Conservation (phyloP, 805 yeast species). For the Candida nitratophila region DNA sequence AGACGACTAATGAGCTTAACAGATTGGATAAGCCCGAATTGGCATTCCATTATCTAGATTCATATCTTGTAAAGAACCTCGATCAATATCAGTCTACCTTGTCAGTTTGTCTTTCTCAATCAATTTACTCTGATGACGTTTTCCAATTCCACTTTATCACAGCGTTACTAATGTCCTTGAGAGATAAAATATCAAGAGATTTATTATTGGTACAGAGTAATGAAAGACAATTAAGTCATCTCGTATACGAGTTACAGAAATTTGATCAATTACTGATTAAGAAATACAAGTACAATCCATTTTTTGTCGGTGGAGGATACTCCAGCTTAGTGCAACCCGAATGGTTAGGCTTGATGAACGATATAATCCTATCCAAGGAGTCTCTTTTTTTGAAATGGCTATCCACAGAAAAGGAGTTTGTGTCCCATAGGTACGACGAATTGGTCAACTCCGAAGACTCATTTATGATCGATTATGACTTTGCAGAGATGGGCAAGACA, state of each 20-base stretch:
- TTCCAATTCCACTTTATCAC: slow-evolving; percentile 34
- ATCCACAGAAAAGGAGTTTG: slow-evolving; percentile 42
- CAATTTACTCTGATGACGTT: slow-evolving; percentile 10
- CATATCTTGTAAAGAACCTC: slow-evolving; percentile 28
- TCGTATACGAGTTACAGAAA: slow-evolving; percentile 47
- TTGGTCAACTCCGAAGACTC: slow-evolving; percentile 42
- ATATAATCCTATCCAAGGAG: slow-evolving; percentile 20
- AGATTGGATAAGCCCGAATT: slow-evolving; percentile 66
- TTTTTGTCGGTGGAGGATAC: slow-evolving; percentile 2
- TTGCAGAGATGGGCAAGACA: slow-evolving; percentile 31
- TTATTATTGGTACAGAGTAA: slow-evolving; percentile 20
- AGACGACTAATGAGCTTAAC: slow-evolving; percentile 47
- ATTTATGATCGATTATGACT: slow-evolving; percentile 53
- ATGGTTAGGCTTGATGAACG: slow-evolving; percentile 22
- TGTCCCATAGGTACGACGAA: slow-evolving; percentile 44
- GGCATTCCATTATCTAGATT: slow-evolving; percentile 46
- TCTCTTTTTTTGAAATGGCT: slow-evolving; percentile 42
- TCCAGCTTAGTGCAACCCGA: slow-evolving; percentile 13
- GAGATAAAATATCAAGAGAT: slow-evolving; percentile 32
- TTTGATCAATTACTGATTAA: slow-evolving; percentile 47
- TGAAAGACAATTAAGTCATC: slow-evolving; percentile 48
- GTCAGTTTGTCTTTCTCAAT: slow-evolving; percentile 18
- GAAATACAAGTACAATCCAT: slow-evolving; percentile 37
- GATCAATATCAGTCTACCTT: slow-evolving; percentile 23
- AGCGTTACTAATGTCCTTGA: slow-evolving; percentile 38